A percentile compares a stretch with the other conserved stretches of the same genome.
phyloP scores from a whole-genome alignment of 345 rosid species.

The sweet orange (Citrus sinensis) region DNA sequence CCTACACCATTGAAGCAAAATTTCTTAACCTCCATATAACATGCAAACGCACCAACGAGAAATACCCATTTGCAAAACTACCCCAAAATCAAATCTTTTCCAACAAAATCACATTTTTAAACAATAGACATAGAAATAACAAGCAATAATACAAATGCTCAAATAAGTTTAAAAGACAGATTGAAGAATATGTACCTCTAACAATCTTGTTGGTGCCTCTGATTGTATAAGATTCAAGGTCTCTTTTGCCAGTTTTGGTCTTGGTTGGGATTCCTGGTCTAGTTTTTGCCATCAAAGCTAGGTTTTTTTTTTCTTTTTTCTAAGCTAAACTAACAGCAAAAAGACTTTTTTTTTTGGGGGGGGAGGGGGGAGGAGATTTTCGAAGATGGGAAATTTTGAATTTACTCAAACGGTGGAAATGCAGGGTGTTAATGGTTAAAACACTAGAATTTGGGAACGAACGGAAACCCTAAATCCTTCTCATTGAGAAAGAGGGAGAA shows the following conservation, averaged over 20 bases:
- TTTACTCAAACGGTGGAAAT: neutral
- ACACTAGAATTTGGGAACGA: neutral
- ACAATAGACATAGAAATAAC: neutral
- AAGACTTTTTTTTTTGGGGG: neutral
- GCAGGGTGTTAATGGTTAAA: neutral
- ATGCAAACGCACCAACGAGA: neutral
- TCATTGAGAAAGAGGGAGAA: slow-evolving; percentile 9
- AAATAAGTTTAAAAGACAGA: neutral
- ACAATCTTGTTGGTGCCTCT: slow-evolving; percentile 67
- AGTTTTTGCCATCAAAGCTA: slow-evolving; percentile 70
- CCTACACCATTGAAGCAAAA: neutral
- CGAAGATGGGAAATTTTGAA: neutral
- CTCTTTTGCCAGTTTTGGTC: slow-evolving; percentile 47
- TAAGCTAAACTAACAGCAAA: neutral
- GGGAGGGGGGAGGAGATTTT: neutral
- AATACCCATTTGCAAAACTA: neutral
- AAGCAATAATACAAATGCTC: neutral
- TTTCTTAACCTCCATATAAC: neutral
- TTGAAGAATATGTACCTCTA: slow-evolving; percentile 33
- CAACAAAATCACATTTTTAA: neutral
- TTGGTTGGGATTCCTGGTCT: slow-evolving; percentile 54
- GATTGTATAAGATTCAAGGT: slow-evolving; percentile 61
- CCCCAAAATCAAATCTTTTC: slow-evolving; percentile 1
- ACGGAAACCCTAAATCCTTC: slow-evolving; percentile 33
- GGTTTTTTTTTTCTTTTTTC: neutral